Evolutionary conservation across 352 stramenopile genomes (phyloP), one percentile per base, ranked within the genome.

Genomic region (Globisporangium iwayamae): DNA sequence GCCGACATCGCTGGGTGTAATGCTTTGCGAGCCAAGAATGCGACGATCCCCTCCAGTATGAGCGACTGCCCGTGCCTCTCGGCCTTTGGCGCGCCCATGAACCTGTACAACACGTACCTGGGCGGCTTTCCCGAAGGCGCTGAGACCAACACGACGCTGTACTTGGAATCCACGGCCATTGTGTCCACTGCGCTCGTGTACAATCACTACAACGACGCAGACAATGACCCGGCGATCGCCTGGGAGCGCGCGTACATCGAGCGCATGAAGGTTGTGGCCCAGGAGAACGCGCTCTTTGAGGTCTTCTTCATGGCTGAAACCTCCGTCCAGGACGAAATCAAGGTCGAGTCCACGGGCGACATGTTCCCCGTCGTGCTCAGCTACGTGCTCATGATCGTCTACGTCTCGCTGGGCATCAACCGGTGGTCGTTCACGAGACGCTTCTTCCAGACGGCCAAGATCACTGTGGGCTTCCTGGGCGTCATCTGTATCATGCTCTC

Each of bases 181-280:
- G 72, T 90, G 3, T 79, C 71, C 5, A 84, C 78, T 13, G 76
- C 72, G 25, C 66, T 90, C 57, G 79, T 84, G 36, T 87, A 86
- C 68, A 90, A 88, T 45, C 87, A 85, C 51, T 72, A 82, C 28
- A 78, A 88, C 14, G 62, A 78, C 16, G 55, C 41, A 0, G 66
- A 70, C 9, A 89, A 89, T 36, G 51, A 71, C 1, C 67, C 76
- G 13, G 78, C 83, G 11, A 75, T 90, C 28, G 45, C 72, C 28
- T 94, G 85, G 85, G 85, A 94, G 51, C 82, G 79, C 22, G 70
- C 65, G 7, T 92, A 78, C 66, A 80, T 94, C 53, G 32, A 70
- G 14, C 75, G 63, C 2, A 85, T 94, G 75, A 73, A 93, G 68
- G 36, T 65, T 13, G 79, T 89, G 60, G 69, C 69, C 0, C 25